These are phyloP conservation scores for Starmerella khaoyaiensis DNA, from an alignment of 805 yeast species.

Conservation along the genomic window DNA sequence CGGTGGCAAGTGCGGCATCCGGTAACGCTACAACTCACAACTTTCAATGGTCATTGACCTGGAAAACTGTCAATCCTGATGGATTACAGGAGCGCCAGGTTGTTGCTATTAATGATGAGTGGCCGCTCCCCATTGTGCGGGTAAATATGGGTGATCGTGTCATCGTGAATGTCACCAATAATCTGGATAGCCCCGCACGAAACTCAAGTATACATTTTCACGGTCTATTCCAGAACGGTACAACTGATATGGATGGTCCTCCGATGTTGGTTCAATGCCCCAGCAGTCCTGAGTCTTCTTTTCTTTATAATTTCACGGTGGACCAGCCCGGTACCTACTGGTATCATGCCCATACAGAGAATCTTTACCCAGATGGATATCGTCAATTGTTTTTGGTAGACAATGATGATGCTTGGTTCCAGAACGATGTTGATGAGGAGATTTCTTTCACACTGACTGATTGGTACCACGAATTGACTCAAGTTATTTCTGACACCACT, in stretches of 20 bases:
- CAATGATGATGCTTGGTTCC: constrained; percentile 50
- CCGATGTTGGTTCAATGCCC: constrained; percentile 84
- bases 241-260: constrained; percentile 82
- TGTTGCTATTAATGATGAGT: constrained; percentile 50
- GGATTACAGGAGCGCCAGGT: constrained; percentile 39
- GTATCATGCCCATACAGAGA: constrained; percentile 90
- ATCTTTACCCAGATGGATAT: constrained; percentile 85
- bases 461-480: constrained; percentile 69
- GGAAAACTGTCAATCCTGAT: constrained; percentile 39
- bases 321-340: constrained; percentile 84
- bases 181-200: constrained; percentile 39
- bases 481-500: constrained; percentile 32
- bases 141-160: constrained; percentile 73
- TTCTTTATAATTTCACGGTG: constrained; percentile 79
- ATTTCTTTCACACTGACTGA: constrained; percentile 56
- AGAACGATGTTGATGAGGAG: constrained; percentile 64
- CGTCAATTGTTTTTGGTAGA: constrained; percentile 52
- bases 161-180: constrained; percentile 59
- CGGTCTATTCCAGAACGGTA: constrained; percentile 73
- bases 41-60: constrained; percentile 29
- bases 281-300: constrained; percentile 61
- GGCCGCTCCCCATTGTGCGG: constrained; percentile 80
- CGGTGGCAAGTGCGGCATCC: constrained; percentile 9
- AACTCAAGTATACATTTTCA: constrained; percentile 85
- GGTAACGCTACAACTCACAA: constrained; percentile 14